Evolutionary conservation across 1,139 yeast genomes (phyloP).

Genomic region (Kluyveromyces marxianus): DNA sequence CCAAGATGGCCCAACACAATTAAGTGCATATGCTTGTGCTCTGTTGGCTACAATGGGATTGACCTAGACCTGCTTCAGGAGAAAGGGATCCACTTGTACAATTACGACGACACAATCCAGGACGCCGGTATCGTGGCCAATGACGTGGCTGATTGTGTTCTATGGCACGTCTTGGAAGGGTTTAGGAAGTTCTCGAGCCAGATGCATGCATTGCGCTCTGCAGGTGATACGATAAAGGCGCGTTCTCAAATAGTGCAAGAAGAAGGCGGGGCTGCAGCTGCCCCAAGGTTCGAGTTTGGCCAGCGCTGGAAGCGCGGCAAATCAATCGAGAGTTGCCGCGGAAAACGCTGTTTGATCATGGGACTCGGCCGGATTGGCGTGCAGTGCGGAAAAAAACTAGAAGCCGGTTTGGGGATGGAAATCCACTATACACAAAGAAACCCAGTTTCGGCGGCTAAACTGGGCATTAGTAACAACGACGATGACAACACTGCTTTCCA

Average conservation of each 20-base stretch:
- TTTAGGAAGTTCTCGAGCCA: slow-evolving; percentile 45
- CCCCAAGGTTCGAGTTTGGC: slow-evolving; percentile 33
- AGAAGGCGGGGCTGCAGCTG: slow-evolving; percentile 9
- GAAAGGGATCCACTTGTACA: slow-evolving; percentile 18
- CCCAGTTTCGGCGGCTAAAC: slow-evolving; percentile 22
- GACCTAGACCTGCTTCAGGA: slow-evolving; percentile 20
- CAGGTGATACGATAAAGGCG: slow-evolving; percentile 36
- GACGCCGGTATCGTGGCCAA: slow-evolving; percentile 20
- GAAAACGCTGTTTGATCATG: slow-evolving; percentile 55
- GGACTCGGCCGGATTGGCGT: slow-evolving; percentile 79
- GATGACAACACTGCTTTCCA: slow-evolving; percentile 20
- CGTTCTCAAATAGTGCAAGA: slow-evolving; percentile 23
- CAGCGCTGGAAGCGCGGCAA: slow-evolving; percentile 32
- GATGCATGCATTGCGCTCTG: slow-evolving; percentile 34
- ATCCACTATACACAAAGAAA: slow-evolving; percentile 57
- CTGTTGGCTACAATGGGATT: slow-evolving; percentile 26
- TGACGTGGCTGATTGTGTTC: slow-evolving; percentile 77
- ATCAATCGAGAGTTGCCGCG: slow-evolving; percentile 42
- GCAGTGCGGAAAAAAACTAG: slow-evolving; percentile 50
- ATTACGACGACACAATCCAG: slow-evolving; percentile 20
- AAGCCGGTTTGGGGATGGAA: slow-evolving; percentile 55
- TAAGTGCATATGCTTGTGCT: slow-evolving; percentile 24
- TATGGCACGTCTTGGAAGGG: slow-evolving; percentile 57
- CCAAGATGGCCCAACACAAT: slow-evolving; percentile 18
- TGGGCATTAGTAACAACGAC: no score